Percentiles rank a stretch among this genome's conserved stretches.
Conservation (phyloP, 192 early-diverging fungal genomes). For the Lobosporangium transversale region DNA sequence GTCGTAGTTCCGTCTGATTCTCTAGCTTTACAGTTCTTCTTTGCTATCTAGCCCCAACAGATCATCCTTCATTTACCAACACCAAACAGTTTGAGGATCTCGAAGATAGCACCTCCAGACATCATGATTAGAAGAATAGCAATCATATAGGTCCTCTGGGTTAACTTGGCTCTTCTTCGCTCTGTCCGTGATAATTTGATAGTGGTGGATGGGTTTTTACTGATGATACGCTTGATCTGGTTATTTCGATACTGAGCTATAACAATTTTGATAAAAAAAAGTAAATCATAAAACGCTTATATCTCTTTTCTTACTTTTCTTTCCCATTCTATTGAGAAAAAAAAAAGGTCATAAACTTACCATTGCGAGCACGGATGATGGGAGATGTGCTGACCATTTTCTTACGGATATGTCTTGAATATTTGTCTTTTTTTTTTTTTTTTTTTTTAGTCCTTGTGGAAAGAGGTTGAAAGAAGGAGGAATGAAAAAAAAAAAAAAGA, state of each 20-base stretch:
- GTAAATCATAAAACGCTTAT: no score
- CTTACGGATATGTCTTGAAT: background rate
- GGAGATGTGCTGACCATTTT: conserved; percentile 14
- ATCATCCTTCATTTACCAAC: background rate
- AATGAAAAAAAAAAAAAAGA: no score
- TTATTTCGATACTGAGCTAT: conserved; percentile 10
- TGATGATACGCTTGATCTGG: background rate
- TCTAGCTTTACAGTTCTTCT: background rate
- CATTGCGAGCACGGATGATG: conserved; percentile 23
- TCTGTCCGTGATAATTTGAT: background rate
- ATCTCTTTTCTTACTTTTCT: no score
- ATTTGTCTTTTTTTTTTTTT: no score
- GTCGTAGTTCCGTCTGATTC: background rate
- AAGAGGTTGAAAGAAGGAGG: no score
- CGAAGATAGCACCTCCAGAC: conserved; percentile 22
- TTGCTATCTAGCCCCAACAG: background rate
- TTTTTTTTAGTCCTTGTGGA: no score
- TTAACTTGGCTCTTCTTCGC: background rate
- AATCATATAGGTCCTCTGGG: conserved; percentile 6
- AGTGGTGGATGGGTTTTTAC: background rate
- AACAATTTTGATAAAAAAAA: background rate
- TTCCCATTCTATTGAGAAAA: no score
- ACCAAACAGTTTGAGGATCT: conserved; percentile 19
- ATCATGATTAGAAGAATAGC: conserved; percentile 16
- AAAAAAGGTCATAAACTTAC: no score